These are phyloP conservation scores for Persicaria tinctoria DNA, from an alignment of 148 eudicot species.

Conservation along the genomic window DNA sequence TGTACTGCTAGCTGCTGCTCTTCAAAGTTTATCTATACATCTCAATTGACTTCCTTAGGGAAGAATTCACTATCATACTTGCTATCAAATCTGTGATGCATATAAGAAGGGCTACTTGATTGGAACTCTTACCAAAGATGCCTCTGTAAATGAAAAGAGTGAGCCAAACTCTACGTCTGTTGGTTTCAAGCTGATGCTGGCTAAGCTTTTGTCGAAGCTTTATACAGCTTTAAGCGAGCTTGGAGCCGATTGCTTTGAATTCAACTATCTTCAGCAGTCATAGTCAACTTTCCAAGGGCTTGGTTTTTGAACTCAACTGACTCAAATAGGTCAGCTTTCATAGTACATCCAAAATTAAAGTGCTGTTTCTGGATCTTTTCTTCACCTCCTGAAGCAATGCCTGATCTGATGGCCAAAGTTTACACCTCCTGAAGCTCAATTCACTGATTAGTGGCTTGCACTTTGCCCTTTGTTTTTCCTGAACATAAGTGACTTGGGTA, in stretches of 20 bases:
- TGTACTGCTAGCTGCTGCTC: too few species aligned
- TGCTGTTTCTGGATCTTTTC: neutral
- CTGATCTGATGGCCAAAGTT: too few species aligned
- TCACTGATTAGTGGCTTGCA: too few species aligned
- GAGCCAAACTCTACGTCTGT: conserved; percentile 69
- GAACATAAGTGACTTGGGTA: too few species aligned
- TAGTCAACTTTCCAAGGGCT: neutral
- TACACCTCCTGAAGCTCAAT: too few species aligned
- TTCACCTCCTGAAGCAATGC: too few species aligned
- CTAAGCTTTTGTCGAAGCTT: conserved; percentile 79
- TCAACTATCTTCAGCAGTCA: conserved; percentile 47
- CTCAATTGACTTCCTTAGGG: too few species aligned
- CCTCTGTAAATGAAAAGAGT: conserved; percentile 48
- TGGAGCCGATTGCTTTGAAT: conserved; percentile 73
- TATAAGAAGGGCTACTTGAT: conserved; percentile 83
- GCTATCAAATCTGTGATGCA: too few species aligned
- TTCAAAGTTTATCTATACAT: too few species aligned
- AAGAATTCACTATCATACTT: too few species aligned
- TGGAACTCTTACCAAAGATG: conserved; percentile 77
- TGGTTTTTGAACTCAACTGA: too few species aligned
- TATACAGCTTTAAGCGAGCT: conserved; percentile 41
- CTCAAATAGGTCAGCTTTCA: neutral
- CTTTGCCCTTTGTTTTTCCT: too few species aligned
- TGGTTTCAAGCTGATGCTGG: conserved; percentile 94
- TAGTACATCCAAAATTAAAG: neutral